Conservation (phyloP, 768 basidiomycete species). For the Tubosaeta brunneosetosa region DNA sequence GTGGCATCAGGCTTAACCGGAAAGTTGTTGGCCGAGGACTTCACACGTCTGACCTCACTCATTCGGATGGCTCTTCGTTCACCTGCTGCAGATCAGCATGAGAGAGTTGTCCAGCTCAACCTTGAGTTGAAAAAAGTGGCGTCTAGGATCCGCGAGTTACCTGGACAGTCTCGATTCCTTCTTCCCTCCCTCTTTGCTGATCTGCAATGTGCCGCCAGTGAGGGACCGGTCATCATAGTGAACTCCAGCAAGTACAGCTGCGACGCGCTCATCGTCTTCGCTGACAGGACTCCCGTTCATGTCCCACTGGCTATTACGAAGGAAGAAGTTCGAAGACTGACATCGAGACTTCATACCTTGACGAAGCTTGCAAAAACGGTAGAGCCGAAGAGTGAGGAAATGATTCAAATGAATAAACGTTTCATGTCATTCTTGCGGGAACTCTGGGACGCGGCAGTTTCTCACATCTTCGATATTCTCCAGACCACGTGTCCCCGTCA, state of each 20-base stretch:
- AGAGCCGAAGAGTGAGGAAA: background rate
- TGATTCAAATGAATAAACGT: background rate
- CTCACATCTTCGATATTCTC: too few relatives aligned
- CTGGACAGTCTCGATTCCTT: background rate
- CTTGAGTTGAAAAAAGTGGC: background rate
- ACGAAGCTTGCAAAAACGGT: background rate
- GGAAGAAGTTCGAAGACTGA: background rate
- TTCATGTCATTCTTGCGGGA: background rate
- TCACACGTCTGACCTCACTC: background rate
- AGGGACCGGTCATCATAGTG: background rate
- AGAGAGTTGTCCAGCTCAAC: background rate
- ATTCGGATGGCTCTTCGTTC: background rate
- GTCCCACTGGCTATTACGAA: background rate
- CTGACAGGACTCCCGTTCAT: background rate
- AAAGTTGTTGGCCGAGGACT: background rate
- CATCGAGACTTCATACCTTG: background rate
- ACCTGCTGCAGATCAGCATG: background rate
- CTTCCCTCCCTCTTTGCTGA: background rate
- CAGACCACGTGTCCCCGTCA: too few relatives aligned
- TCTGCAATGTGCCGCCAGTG: background rate
- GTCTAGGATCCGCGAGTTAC: background rate
- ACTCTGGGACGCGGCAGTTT: background rate
- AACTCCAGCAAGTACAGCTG: too few relatives aligned
- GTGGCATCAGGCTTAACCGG: background rate
- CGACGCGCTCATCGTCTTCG: background rate